These are phyloP conservation scores for Oryza longistaminata DNA, from an alignment of 176 grass and related monocot genomes.

Conservation along the genomic window DNA sequence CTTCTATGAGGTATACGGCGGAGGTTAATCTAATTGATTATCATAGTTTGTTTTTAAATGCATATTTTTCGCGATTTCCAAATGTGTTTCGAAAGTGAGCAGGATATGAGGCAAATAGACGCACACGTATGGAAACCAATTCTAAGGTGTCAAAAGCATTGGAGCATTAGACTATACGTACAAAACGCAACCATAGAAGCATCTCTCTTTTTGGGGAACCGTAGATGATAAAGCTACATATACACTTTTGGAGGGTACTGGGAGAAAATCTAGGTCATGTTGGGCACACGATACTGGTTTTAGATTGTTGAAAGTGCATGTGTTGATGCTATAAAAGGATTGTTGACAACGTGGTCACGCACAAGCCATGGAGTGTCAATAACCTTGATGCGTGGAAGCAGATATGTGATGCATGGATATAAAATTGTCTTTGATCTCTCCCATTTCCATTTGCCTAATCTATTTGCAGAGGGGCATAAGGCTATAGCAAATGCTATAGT, in stretches of 20 bases:
- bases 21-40: neutral
- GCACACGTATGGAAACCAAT: constrained; percentile 19
- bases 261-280: constrained; percentile 32
- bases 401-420: constrained; percentile 14
- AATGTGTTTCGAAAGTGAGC: neutral
- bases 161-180: neutral
- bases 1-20: neutral
- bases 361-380: constrained; percentile 29
- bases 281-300: constrained; percentile 26
- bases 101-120: constrained; percentile 16
- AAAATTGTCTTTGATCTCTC: neutral
- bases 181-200: constrained; percentile 40
- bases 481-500: neutral
- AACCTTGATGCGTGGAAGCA: constrained; percentile 40
- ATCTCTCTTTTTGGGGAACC: constrained; percentile 41
- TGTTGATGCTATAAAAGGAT: constrained; percentile 35
- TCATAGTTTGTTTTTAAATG: neutral
- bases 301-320: constrained; percentile 28
- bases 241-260: constrained; percentile 32
- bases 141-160: constrained; percentile 32
- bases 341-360: constrained; percentile 21
- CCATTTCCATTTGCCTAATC: constrained; percentile 22
- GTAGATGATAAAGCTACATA: constrained; percentile 34
- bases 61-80: neutral
- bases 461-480: constrained; percentile 6